Evolutionary conservation across 768 basidiomycete genomes (phyloP), one percentile per base, ranked within the genome.

Genomic region (Fibroporia radiculosa): DNA sequence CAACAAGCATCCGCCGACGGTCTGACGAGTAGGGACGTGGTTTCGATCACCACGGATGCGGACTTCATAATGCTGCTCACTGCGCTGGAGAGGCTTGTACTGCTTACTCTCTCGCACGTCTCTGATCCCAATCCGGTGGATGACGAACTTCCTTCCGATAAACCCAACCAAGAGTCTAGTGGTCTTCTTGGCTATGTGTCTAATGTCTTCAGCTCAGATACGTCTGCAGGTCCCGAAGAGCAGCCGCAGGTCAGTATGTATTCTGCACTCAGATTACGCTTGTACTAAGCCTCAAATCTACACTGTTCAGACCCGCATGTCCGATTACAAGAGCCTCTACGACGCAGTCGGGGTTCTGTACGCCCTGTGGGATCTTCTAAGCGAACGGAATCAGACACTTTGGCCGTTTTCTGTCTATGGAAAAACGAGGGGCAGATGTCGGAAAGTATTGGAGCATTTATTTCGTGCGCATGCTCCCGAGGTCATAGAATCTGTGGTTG

Each of bases 171-270:
- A 14, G 80, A 82, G 50, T 68, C 70, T 7, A 71, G 75, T 56
- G 84, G 93, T 1, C 64, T 98, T 10, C 69, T 97, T 0, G 91
- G 93, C 7, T 87, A 91, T 55, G 84, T 99, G 41, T 93, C 92
- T 1, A 88, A 80, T 44, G 93, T 97, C 2, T 93, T 99, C 56
- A 77, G 84, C 32, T 78, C 80, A 0, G 88, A 92, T n/a, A 55
- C 65, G 7, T 63, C 71, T 10, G 59, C 62, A 44, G 54, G 62
- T 29, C 56, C 63, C 13, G 79, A 79, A 12, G 84, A 84, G 28
- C 75, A 75, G 49, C 56, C 80, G 7, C 73, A 70, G 45, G 86
- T 82, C 53, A 57, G 77, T 66, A 35, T 39, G 12, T 29, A 4
- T 26, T 27, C 7, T 16, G 40, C 19, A 41, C 45, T 45, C 27